Evolutionary conservation across 139 green algal genomes (phyloP).

Genomic region (Desmodesmus armatus): DNA sequence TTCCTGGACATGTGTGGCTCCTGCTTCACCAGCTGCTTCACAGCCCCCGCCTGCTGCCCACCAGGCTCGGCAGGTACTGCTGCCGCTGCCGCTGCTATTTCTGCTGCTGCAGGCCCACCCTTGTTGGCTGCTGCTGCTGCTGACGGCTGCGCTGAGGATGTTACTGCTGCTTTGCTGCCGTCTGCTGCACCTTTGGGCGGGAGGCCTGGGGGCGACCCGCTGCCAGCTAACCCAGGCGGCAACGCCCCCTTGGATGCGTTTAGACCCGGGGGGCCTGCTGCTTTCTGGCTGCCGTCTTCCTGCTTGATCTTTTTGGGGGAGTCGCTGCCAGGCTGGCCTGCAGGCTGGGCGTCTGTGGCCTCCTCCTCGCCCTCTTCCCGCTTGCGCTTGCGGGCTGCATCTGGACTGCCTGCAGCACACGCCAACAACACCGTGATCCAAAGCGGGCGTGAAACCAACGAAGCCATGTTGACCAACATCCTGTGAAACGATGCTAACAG

Average conservation of each 20-base stretch:
- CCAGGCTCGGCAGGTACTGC: too few relatives aligned
- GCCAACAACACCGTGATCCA: neutral
- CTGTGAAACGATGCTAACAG: too few relatives aligned
- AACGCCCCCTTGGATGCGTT: neutral
- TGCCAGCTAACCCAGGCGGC: constrained; percentile 2
- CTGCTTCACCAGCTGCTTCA: neutral
- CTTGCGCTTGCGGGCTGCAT: constrained; percentile 34
- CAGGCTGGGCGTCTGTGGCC: constrained; percentile 26
- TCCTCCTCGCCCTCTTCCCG: constrained; percentile 29
- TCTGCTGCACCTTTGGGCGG: constrained; percentile 6
- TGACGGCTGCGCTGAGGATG: neutral
- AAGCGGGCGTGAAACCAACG: neutral
- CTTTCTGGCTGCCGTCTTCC: constrained; percentile 6
- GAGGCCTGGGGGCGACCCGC: constrained; percentile 1
- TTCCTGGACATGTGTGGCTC: neutral
- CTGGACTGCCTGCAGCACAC: constrained; percentile 30
- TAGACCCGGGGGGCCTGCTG: neutral
- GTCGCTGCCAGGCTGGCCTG: too few relatives aligned
- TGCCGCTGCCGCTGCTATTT: neutral
- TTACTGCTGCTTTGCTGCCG: constrained; percentile 7
- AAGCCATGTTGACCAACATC: too few relatives aligned
- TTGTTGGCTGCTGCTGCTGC: neutral
- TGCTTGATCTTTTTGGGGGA: neutral
- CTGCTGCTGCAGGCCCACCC: neutral
- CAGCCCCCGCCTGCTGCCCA: neutral